These are phyloP conservation scores for Eleusine indica DNA, from an alignment of 176 grass and related monocot genomes.

Conservation along the genomic window DNA sequence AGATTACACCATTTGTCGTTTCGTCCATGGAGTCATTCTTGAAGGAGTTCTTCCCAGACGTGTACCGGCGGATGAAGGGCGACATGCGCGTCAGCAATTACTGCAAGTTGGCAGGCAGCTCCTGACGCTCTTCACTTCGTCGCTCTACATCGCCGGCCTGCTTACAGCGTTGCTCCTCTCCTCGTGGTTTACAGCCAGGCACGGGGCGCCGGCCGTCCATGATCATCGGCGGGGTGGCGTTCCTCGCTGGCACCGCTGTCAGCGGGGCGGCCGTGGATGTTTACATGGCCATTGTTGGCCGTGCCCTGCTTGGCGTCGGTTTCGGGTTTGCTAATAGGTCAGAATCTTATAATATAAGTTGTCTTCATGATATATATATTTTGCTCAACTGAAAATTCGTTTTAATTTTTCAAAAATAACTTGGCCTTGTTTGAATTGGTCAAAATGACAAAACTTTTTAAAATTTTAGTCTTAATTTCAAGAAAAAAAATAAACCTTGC, in stretches of 20 bases:
- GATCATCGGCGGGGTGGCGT: constrained; percentile 59
- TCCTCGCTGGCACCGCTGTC: constrained; percentile 43
- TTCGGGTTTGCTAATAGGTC: constrained; percentile 59
- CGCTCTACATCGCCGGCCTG: constrained; percentile 63
- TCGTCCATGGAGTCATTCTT: constrained; percentile 68
- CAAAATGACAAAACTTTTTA: no score
- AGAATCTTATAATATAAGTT: background rate
- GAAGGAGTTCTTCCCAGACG: constrained; percentile 59
- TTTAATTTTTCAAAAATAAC: no score
- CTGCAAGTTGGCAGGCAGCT: constrained; percentile 76
- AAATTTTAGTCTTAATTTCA: no score
- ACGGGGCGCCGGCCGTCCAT: constrained; percentile 55
- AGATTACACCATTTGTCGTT: background rate
- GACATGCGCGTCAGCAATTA: constrained; percentile 66
- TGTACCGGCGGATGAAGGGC: constrained; percentile 51
- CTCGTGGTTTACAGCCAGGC: constrained; percentile 44
- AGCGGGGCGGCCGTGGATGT: constrained; percentile 53
- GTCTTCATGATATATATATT: no score
- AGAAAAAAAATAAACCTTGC: no score
- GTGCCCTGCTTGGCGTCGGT: constrained; percentile 61
- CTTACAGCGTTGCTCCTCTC: constrained; percentile 47
- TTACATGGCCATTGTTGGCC: constrained; percentile 61
- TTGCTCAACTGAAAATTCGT: no score
- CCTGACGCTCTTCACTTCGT: constrained; percentile 51
- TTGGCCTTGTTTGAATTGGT: no score